Conservation (phyloP, 164 flowering plant genomes). For the Akebia trifoliata region DNA sequence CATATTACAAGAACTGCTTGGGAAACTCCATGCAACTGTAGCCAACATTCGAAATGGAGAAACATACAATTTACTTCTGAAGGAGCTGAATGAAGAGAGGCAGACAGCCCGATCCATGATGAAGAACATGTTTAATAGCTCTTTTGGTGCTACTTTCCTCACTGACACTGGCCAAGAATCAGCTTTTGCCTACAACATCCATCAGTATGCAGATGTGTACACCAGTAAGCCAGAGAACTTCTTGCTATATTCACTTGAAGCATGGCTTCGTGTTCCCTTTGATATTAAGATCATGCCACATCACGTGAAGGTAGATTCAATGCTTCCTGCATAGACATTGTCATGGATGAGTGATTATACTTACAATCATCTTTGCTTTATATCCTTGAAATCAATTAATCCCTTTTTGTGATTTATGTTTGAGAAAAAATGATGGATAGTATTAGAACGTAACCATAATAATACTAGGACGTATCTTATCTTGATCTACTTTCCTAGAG, state of each 20-base stretch:
- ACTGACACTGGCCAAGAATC: constrained; percentile 95
- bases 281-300: constrained; percentile 98
- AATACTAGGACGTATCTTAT: too few relatives aligned
- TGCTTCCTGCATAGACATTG: not conserved
- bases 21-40: constrained; percentile 61
- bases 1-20: constrained; percentile 84
- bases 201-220: constrained; percentile 93
- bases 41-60: constrained; percentile 32
- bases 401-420: not conserved
- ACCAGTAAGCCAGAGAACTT: constrained; percentile 95
- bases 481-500: too few relatives aligned
- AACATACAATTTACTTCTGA: constrained; percentile 46
- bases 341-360: not conserved
- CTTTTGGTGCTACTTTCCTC: constrained; percentile 93
- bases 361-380: not conserved
- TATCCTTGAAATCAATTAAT: not conserved
- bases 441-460: too few relatives aligned
- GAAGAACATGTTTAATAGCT: constrained; percentile 84
- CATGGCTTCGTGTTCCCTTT: constrained; percentile 91
- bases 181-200: constrained; percentile 88
- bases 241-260: constrained; percentile 66
- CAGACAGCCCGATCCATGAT: constrained; percentile 55
- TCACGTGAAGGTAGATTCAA: constrained; percentile 77
- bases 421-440: too few relatives aligned
- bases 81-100: constrained; percentile 73